Percentiles rank a stretch among this genome's conserved stretches.
Conservation (phyloP, 140 eudicot genomes). For the Cichorium intybus region DNA sequence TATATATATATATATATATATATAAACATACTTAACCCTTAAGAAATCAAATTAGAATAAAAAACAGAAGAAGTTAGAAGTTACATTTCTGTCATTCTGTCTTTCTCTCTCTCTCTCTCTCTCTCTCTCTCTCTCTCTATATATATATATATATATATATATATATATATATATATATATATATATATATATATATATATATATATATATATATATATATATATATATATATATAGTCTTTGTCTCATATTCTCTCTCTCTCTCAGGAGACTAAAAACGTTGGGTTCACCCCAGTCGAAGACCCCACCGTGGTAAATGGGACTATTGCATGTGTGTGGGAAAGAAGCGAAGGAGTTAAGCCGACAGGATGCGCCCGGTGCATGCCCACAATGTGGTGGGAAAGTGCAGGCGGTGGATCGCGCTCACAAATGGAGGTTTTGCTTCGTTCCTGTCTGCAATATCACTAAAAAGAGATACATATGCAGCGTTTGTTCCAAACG, state of each 20-base stretch:
- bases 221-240: too few species aligned
- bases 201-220: too few species aligned
- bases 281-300: too few species aligned
- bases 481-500: slow-evolving; percentile 38
- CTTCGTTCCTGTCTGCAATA: slow-evolving; percentile 30
- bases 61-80: background rate
- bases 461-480: slow-evolving; percentile 30
- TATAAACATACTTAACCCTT: slow-evolving; percentile 8
- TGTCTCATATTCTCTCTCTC: too few species aligned
- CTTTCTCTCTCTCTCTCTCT: too few species aligned
- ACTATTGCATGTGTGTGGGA: slow-evolving; percentile 27
- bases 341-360: slow-evolving; percentile 30
- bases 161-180: too few species aligned
- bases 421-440: slow-evolving; percentile 31
- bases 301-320: slow-evolving; percentile 24
- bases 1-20: background rate
- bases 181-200: too few species aligned
- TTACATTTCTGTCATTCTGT: too few species aligned
- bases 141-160: too few species aligned
- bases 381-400: slow-evolving; percentile 40
- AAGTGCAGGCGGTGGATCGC: slow-evolving; percentile 36
- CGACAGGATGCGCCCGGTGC: slow-evolving; percentile 30
- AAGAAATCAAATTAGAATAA: slow-evolving; percentile 11
- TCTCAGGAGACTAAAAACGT: too few species aligned
- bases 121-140: too few species aligned